Base-by-base conservation (phyloP, 768 basidiomycete species). In the Sistotremastrum niveocremeum region DNA sequence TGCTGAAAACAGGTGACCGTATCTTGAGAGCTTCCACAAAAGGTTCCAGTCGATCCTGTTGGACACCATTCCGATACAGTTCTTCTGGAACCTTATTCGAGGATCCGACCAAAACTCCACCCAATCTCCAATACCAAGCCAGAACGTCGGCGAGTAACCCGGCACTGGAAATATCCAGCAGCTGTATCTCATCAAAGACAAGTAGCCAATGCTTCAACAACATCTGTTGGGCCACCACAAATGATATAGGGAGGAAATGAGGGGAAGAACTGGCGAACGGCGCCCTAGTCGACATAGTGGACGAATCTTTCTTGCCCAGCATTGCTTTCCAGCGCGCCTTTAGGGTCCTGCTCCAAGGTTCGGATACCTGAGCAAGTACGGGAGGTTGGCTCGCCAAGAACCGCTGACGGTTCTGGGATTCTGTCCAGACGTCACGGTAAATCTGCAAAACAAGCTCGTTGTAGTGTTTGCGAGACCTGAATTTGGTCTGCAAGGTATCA, bases 81-180 rank as follows among this genome's bases (percentile, higher is more conserved):
- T 77, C 75, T 51, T 72, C 70, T 1, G 70, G 68, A 7, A 75
- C 66, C 46, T 71, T 69, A 55, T 76, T 77, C 38, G 72, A 69
- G 28, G 61, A 66, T 32, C 66, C 65, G 30, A 69, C 62, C 36
- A 80, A 64, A 5, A 79, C 71, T 2, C 76, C 75, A 11, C 75
- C 77, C 57, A 81, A 65, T 4, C 76, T 65, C 77, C 75, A 78
- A 54, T 72, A 79, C 74, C 73, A 79, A 8, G 72, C 69, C 10
- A 78, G 57, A 4, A 79, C 73, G 48, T 71, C 68, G 5, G 68
- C 66, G 4, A 72, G 60, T 1, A 73, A 60, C 5, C 65, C 65
- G 1, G 77, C 75, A 33, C 74, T 74, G 0, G 76, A 76, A 1
- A 77, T 72, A 55, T 77, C 76, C 5, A 77, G 68, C 4, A 78